Base-by-base conservation (phyloP, 352 stramenopile species). In the Phytopythium sindhum region DNA sequence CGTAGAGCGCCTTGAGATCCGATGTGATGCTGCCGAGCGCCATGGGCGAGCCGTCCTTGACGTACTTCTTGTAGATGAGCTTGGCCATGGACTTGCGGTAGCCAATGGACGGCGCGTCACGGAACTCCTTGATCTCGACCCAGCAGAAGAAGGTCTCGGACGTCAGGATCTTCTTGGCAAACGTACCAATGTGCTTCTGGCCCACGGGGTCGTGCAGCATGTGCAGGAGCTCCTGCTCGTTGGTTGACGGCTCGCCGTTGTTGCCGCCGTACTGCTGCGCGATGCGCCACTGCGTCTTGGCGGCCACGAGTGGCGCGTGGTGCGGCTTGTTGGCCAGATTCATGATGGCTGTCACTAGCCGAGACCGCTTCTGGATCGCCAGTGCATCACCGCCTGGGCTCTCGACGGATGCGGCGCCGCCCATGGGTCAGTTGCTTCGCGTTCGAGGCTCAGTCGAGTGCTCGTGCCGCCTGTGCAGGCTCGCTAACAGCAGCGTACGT, bases 41-140 rank as follows among this genome's bases (percentile, higher is more conserved):
- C 84, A 93, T 93, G 1, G 81, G 75, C 3, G 84, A 82, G 31
- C 82, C 82, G 37, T 80, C 78, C 55, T 89, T 88, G 63, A 95
- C 86, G 65, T 95, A 95, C 61, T 95, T 91, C 50, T 84, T 86
- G 69, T 93, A 89, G 52, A 95, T 91, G 63, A 93, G 79, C 61
- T 93, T 93, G 61, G 82, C 86, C 24, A 91, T 73, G 10, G 75
- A 88, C 55, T 88, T 83, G 53, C 85, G 80, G 60, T 91, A 91
- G 2, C 81, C 81, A 15, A 77, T 60, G 0, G 79, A 88, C 42
- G 84, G 83, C 2, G 85, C 78, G 23, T 91, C 81, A 24, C 74
- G 74, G 66, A 91, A 95, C 57, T 95, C 84, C 56, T 91, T 88
- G 70, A 93, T 89, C 68, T 93, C 81, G 42, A 95, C 83, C 86